phyloP scores from a whole-genome alignment of 73 alveolate species.

The Paramecium tetraurelia region DNA sequence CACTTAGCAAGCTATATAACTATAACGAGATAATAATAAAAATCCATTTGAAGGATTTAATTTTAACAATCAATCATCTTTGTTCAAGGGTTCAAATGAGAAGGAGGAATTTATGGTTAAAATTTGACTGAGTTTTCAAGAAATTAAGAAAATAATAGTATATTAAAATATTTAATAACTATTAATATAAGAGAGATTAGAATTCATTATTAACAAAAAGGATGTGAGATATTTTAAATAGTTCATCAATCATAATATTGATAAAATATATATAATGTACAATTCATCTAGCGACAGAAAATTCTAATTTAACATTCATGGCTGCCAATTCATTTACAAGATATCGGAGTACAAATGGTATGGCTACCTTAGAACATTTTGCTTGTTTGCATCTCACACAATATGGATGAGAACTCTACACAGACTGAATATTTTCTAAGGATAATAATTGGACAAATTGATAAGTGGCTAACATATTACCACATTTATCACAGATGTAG shows the following conservation, averaged over 20 bases:
- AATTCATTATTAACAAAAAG: too few relatives aligned
- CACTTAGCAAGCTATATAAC: too few relatives aligned
- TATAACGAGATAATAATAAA: too few relatives aligned
- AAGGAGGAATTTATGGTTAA: too few relatives aligned
- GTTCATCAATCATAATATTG: background rate
- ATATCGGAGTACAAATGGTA: constrained; percentile 96
- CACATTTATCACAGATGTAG: constrained; percentile 90
- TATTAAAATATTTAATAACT: too few relatives aligned
- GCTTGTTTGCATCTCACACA: constrained; percentile 87
- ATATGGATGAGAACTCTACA: constrained; percentile 75
- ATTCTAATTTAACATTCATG: constrained; percentile 91
- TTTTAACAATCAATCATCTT: too few relatives aligned
- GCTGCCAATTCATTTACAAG: constrained; percentile 97
- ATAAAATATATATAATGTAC: background rate
- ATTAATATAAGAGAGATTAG: too few relatives aligned
- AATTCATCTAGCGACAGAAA: constrained; percentile 41
- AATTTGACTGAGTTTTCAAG: too few relatives aligned
- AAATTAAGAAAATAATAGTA: too few relatives aligned
- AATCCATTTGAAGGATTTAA: too few relatives aligned
- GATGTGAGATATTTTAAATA: background rate
- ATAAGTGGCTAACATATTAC: constrained; percentile 78
- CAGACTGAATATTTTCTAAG: constrained; percentile 40
- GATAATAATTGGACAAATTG: constrained; percentile 11
- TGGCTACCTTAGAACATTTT: constrained; percentile 88
- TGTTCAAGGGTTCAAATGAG: too few relatives aligned